phyloP scores from a whole-genome alignment of 83 land plant species.

The Isoetes engelmannii region DNA sequence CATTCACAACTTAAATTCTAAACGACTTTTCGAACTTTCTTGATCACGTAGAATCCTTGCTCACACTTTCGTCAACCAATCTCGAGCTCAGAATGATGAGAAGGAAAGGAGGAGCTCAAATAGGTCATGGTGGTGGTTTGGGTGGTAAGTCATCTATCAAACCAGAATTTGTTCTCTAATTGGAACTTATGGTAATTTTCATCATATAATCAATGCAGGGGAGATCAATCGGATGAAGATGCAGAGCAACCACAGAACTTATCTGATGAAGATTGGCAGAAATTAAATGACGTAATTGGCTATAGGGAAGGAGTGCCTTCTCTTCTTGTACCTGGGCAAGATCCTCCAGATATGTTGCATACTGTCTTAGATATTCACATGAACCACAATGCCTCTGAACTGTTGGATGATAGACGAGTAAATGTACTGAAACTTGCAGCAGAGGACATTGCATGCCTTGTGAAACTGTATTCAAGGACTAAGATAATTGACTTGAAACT shows the following conservation, averaged over 20 bases:
- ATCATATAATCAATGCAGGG: slow-evolving; percentile 35
- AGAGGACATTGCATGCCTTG: slow-evolving; percentile 53
- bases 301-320: slow-evolving; percentile 61
- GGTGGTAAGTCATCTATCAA: slow-evolving; percentile 46
- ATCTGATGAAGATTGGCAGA: slow-evolving; percentile 77
- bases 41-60: slow-evolving; percentile 69
- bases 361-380: slow-evolving; percentile 62
- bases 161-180: background rate
- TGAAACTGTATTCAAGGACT: slow-evolving; percentile 58
- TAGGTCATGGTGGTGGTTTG: slow-evolving; percentile 81
- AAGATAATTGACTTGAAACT: slow-evolving; percentile 62
- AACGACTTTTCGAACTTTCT: background rate
- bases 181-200: background rate
- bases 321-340: slow-evolving; percentile 32
- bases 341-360: slow-evolving; percentile 47
- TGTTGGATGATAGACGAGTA: slow-evolving; percentile 35
- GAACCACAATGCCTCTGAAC: slow-evolving; percentile 85
- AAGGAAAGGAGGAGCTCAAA: slow-evolving; percentile 35
- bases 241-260: slow-evolving; percentile 39
- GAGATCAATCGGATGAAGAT: slow-evolving; percentile 38
- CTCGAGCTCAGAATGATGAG: slow-evolving; percentile 34
- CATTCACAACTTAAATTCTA: background rate
- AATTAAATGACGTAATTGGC: slow-evolving; percentile 75
- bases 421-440: slow-evolving; percentile 69
- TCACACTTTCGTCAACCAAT: slow-evolving; percentile 74